Evolutionary conservation across 2,329 filamentous ascomycete genomes (phyloP).

Genomic region (Aschersonia sp.): DNA sequence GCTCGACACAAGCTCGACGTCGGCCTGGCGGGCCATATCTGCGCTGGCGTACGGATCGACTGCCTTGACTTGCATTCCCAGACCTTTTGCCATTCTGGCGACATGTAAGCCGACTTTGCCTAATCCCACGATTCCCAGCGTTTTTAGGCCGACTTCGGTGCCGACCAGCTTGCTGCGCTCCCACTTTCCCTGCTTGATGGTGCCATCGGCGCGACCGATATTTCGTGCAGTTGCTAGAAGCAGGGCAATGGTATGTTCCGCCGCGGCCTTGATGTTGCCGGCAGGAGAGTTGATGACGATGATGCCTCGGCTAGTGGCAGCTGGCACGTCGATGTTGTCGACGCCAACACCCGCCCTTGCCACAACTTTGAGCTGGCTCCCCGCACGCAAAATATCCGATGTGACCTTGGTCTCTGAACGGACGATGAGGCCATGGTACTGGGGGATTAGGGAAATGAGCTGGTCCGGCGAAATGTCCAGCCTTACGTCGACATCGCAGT

Average conservation of each 20-base stretch:
- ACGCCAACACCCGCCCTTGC: constrained; percentile 71
- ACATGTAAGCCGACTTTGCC: constrained; percentile 78
- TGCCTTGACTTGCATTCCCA: constrained; percentile 63
- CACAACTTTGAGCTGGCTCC: constrained; percentile 59
- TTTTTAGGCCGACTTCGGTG: constrained; percentile 66
- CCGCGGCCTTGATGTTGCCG: constrained; percentile 69
- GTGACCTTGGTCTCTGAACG: constrained; percentile 75
- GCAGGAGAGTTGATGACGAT: constrained; percentile 70
- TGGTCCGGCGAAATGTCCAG: constrained; percentile 48
- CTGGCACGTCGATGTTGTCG: constrained; percentile 66
- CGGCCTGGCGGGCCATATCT: constrained; percentile 54
- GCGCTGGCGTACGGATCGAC: constrained; percentile 67
- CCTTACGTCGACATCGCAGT: constrained; percentile 56
- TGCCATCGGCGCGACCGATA: constrained; percentile 54
- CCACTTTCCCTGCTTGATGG: constrained; percentile 59
- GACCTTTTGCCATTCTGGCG: constrained; percentile 61
- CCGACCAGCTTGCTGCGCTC: constrained; percentile 62
- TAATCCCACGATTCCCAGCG: constrained; percentile 60
- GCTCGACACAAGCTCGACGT: constrained; percentile 45
- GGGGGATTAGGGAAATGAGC: constrained; percentile 50
- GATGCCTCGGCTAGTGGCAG: constrained; percentile 58
- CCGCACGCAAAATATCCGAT: constrained; percentile 48
- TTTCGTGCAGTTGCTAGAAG: constrained; percentile 63
- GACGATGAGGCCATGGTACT: constrained; percentile 65
- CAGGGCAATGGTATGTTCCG: constrained; percentile 64